Conservation (phyloP, 768 basidiomycete genomes). For the Suillus placidus region DNA sequence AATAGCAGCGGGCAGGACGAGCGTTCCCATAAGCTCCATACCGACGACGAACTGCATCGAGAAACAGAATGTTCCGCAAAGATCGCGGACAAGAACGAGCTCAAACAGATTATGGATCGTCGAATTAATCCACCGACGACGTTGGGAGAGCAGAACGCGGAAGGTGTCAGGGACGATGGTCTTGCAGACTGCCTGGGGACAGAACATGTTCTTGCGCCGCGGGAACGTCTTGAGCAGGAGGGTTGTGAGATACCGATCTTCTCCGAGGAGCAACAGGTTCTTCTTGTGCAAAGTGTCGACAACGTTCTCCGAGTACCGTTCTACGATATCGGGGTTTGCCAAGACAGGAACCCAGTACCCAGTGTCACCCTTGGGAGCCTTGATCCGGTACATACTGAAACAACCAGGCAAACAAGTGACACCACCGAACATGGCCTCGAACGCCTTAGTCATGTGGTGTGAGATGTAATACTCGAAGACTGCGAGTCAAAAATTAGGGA, state of each 20-base stretch:
- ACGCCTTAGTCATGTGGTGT: conserved; percentile 98
- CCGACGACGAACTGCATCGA: conserved; percentile 99
- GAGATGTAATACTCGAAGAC: conserved; percentile 99
- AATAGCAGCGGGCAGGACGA: conserved; percentile 97
- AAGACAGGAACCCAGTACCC: conserved; percentile 99
- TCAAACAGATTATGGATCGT: conserved; percentile 98
- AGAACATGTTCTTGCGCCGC: conserved; percentile 98
- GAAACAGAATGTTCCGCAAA: conserved; percentile 99
- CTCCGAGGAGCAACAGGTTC: conserved; percentile 94
- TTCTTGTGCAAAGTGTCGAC: conserved; percentile 99
- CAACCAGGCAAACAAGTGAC: conserved; percentile 99
- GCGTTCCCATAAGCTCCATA: conserved; percentile 96
- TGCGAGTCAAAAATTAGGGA: conserved; percentile 32
- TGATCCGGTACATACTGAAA: conserved; percentile 99
- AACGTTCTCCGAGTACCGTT: conserved; percentile 99
- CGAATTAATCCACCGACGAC: conserved; percentile 99
- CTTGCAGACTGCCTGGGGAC: conserved; percentile 98
- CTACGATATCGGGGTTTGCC: conserved; percentile 97
- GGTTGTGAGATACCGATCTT: conserved; percentile 98
- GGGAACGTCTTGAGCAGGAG: conserved; percentile 99
- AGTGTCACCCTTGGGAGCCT: conserved; percentile 93
- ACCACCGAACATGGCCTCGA: conserved; percentile 99
- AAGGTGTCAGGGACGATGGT: conserved; percentile 98
- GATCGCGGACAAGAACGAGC: conserved; percentile 89
- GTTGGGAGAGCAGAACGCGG: conserved; percentile 89